Conservation (phyloP, 2,329 filamentous ascomycete genomes). For the Alternaria brassicae region DNA sequence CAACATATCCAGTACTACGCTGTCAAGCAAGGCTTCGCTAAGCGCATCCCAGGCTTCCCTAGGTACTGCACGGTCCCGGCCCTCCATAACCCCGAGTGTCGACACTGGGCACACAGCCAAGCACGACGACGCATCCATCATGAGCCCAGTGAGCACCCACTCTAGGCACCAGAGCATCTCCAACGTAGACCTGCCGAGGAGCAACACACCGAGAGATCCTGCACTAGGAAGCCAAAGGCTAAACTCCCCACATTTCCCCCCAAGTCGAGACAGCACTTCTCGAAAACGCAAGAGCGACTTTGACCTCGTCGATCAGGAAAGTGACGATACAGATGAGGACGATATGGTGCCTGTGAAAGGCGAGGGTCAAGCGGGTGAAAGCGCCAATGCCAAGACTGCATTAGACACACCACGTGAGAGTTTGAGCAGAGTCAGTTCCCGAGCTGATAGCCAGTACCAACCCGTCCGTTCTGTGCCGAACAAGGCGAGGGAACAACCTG, state of each 20-base stretch:
- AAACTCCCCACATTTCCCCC: constrained; percentile 30
- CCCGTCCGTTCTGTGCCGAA: constrained; percentile 26
- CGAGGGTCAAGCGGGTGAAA: constrained; percentile 27
- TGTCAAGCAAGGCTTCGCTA: constrained; percentile 41
- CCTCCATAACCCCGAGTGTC: constrained; percentile 32
- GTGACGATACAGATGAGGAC: constrained; percentile 45
- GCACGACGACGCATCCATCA: constrained; percentile 37
- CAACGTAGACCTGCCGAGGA: constrained; percentile 28
- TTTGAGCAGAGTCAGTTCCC: constrained; percentile 30
- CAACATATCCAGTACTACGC: constrained; percentile 37
- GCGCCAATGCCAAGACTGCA: constrained; percentile 30
- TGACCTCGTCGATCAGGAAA: constrained; percentile 36
- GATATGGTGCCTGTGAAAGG: constrained; percentile 39
- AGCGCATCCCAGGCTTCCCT: constrained; percentile 20
- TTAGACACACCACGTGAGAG: constrained; percentile 34
- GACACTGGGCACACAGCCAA: constrained; percentile 28
- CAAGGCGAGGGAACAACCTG: constrained; percentile 30
- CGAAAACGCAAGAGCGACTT: constrained; percentile 34
- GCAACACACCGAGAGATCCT: constrained; percentile 26
- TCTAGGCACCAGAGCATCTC: constrained; percentile 30
- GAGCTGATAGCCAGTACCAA: constrained; percentile 35
- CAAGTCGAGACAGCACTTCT: constrained; percentile 26
- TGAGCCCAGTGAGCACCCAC: constrained; percentile 38
- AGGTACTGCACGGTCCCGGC: constrained; percentile 38
- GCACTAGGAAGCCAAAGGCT: constrained; percentile 15